These are phyloP conservation scores for Amanita rimosa DNA, from an alignment of 768 basidiomycete genomes.

Conservation along the genomic window DNA sequence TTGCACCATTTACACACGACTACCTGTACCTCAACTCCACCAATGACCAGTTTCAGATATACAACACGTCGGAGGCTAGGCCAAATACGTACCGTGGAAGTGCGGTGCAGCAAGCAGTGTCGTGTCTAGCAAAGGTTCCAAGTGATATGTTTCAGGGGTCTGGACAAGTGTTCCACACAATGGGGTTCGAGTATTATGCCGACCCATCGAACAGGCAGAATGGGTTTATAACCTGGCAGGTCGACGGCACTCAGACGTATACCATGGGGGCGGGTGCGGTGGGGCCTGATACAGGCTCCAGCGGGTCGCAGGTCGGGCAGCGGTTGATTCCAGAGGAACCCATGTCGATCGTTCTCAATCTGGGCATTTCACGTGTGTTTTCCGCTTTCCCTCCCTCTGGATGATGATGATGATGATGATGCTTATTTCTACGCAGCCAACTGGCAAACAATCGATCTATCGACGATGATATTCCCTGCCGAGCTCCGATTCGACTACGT, in stretches of 20 bases:
- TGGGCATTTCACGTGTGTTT: conserved; percentile 43
- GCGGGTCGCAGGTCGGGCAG: conserved; percentile 42
- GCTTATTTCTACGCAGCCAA: conserved; percentile 25
- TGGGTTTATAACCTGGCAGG: conserved; percentile 71
- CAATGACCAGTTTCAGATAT: conserved; percentile 21
- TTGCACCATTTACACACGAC: conserved; percentile 43
- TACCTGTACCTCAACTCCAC: conserved; percentile 25
- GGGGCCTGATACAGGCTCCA: conserved; percentile 22
- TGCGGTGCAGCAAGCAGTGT: conserved; percentile 49
- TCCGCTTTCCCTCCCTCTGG: background rate
- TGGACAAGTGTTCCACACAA: conserved; percentile 35
- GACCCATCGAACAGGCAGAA: conserved; percentile 40
- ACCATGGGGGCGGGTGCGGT: conserved; percentile 44
- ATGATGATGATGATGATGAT: background rate
- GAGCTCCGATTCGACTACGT: conserved; percentile 71
- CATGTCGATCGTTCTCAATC: conserved; percentile 47
- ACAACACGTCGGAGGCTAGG: conserved; percentile 8
- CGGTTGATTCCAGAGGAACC: conserved; percentile 51
- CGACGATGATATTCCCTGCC: conserved; percentile 56
- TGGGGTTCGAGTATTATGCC: conserved; percentile 69
- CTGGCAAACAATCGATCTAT: conserved; percentile 51
- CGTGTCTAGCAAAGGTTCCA: conserved; percentile 33
- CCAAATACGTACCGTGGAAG: conserved; percentile 37
- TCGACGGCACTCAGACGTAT: conserved; percentile 39
- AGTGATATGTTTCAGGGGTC: conserved; percentile 47